Evolutionary conservation across 306 rosid genomes (phyloP).

Genomic region (Spatholobus suberectus): DNA sequence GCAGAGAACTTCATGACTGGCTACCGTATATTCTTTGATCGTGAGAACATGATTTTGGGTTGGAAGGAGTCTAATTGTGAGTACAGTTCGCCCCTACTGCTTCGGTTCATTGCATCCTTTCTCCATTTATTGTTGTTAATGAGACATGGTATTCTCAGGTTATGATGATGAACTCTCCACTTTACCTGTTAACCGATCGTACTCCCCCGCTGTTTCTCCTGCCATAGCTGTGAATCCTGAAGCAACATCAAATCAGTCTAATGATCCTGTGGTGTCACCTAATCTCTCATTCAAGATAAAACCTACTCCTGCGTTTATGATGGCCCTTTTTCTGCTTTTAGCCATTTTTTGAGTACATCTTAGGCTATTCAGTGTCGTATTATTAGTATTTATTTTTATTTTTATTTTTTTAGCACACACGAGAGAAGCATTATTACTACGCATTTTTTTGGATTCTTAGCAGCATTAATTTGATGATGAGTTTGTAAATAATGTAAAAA

Average conservation of each 20-base stretch:
- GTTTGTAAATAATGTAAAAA: conserved; percentile 50
- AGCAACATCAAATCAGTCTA: conserved; percentile 50
- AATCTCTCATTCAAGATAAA: conserved; percentile 49
- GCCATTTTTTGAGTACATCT: conserved; percentile 53
- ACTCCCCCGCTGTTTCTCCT: conserved; percentile 55
- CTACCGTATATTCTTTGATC: conserved; percentile 77
- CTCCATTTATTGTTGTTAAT: neutral
- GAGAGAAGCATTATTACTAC: conserved; percentile 38
- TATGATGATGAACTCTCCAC: conserved; percentile 47
- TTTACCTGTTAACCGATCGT: conserved; percentile 44
- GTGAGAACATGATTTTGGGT: conserved; percentile 72
- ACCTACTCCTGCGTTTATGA: conserved; percentile 40
- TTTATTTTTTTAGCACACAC: conserved; percentile 24
- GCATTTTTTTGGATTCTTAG: conserved; percentile 36
- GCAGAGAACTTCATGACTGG: conserved; percentile 99
- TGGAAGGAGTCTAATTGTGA: conserved; percentile 83
- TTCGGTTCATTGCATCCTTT: neutral
- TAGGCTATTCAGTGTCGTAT: conserved; percentile 33
- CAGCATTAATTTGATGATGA: conserved; percentile 35
- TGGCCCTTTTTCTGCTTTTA: conserved; percentile 48
- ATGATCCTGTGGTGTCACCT: conserved; percentile 31
- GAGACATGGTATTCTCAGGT: conserved; percentile 55
- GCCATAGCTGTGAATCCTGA: conserved; percentile 52
- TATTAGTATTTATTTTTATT: conserved; percentile 33
- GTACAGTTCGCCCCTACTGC: conserved; percentile 39